Evolutionary conservation across 306 rosid species (phyloP).

Genomic region (Cucurbita maxima): DNA sequence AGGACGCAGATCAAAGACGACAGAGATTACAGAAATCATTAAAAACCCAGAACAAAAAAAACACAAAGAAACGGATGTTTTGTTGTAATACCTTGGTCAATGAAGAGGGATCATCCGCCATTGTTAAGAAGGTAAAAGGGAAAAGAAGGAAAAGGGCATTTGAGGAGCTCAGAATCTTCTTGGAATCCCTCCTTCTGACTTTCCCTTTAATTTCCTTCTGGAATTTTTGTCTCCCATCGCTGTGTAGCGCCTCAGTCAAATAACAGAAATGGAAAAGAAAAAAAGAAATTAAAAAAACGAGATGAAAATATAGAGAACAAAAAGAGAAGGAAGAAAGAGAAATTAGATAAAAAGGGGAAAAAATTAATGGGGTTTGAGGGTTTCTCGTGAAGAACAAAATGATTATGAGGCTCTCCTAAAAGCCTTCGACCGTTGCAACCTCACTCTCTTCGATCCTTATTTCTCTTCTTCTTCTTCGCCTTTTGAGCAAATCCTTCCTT

Average conservation of each 20-base stretch:
- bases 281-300: background rate
- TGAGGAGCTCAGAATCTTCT: constrained; percentile 21
- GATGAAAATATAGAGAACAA: constrained; percentile 21
- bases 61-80: background rate
- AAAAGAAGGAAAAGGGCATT: constrained; percentile 50
- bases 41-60: background rate
- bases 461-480: background rate
- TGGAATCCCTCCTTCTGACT: background rate
- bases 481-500: too few relatives aligned
- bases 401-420: background rate
- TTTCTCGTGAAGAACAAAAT: constrained; percentile 21
- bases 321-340: constrained; percentile 5
- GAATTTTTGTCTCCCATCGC: constrained; percentile 24
- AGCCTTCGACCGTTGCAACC: constrained; percentile 9
- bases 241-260: constrained; percentile 5
- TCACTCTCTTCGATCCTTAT: background rate
- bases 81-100: constrained; percentile 48
- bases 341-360: background rate
- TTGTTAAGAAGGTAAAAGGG: constrained; percentile 47
- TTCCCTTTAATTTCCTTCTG: background rate
- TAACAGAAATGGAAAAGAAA: background rate
- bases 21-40: background rate
- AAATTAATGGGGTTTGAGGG: constrained; percentile 15
- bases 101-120: constrained; percentile 74
- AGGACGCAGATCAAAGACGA: constrained; percentile 6